These are phyloP conservation scores for Pseudocercospora fuligena DNA, from an alignment of 2,329 filamentous ascomycete species.

Conservation along the genomic window DNA sequence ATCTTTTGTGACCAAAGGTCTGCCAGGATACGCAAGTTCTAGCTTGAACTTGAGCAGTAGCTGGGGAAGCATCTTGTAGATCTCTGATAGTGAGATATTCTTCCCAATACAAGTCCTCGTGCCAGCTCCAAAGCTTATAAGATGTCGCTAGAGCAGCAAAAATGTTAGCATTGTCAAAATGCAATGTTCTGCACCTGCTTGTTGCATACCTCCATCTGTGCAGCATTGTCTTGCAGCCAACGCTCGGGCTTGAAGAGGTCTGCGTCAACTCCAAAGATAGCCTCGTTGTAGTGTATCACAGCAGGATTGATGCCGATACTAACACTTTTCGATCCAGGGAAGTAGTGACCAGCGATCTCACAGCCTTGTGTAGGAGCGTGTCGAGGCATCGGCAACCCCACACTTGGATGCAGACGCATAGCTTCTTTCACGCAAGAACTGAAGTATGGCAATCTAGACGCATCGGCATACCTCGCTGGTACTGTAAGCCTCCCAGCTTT, in stretches of 20 bases:
- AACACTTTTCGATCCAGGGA: neutral
- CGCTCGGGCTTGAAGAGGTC: neutral
- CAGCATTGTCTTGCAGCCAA: neutral
- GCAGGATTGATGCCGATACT: neutral
- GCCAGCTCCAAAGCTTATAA: neutral
- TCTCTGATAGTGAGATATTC: neutral
- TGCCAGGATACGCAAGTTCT: neutral
- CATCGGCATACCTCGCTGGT: neutral
- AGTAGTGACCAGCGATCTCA: neutral
- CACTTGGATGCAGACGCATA: neutral
- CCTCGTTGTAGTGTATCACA: neutral
- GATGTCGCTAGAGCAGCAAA: too few relatives aligned
- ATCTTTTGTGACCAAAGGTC: neutral
- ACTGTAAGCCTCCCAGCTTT: neutral
- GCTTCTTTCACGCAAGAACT: neutral
- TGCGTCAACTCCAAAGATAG: neutral
- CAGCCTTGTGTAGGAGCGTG: neutral
- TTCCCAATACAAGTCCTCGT: neutral
- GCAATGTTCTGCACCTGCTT: too few relatives aligned
- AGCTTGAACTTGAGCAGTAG: neutral
- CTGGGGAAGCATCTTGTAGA: neutral
- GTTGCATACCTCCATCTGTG: neutral
- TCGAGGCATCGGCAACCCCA: neutral
- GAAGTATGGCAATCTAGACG: neutral
- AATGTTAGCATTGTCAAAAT: too few relatives aligned